Conservation (phyloP, 352 stramenopile genomes). For the Globisporangium carolinianum region DNA sequence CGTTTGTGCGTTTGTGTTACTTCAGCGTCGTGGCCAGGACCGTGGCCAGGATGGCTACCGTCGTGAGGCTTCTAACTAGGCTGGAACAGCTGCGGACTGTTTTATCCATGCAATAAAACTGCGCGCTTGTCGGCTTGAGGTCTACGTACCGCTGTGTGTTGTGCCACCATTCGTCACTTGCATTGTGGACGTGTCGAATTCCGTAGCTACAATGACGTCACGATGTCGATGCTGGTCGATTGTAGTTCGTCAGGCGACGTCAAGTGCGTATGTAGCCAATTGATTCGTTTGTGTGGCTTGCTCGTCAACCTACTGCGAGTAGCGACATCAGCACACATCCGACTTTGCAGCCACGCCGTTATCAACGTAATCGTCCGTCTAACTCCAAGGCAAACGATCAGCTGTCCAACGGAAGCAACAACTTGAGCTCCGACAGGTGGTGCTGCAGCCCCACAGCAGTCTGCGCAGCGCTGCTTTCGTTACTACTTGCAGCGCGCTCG, state of each 20-base stretch:
- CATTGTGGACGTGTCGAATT: neutral
- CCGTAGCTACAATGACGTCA: neutral
- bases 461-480: neutral
- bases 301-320: too few relatives aligned
- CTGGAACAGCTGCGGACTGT: slow-evolving; percentile 23
- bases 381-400: neutral
- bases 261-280: too few relatives aligned
- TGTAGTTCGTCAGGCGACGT: too few relatives aligned
- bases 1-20: neutral
- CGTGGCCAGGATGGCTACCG: slow-evolving; percentile 80
- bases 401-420: slow-evolving; percentile 11
- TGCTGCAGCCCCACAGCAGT: slow-evolving; percentile 2
- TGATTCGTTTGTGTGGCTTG: too few relatives aligned
- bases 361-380: too few relatives aligned
- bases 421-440: slow-evolving; percentile 13
- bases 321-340: too few relatives aligned
- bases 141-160: neutral
- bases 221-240: neutral
- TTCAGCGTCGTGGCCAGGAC: slow-evolving; percentile 21
- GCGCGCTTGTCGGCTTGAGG: slow-evolving; percentile 55
- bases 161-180: too few relatives aligned
- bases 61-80: slow-evolving; percentile 83
- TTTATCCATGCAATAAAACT: slow-evolving; percentile 75
- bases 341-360: too few relatives aligned
- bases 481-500: too few relatives aligned